Evolutionary conservation across 345 rosid species (phyloP).

Genomic region (Physaria fendleri): DNA sequence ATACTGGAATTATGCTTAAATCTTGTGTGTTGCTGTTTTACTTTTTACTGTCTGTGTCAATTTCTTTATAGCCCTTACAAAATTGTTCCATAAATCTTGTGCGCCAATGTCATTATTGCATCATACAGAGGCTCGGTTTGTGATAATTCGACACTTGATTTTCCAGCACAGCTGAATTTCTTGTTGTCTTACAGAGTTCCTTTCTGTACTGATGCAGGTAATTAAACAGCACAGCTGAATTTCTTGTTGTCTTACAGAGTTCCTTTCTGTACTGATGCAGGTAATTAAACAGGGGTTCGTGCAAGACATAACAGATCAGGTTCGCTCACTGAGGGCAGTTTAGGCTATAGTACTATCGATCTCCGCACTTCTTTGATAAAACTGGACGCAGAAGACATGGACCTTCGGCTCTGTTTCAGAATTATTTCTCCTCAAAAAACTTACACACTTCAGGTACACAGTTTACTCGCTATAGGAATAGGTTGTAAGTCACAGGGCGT

Average conservation of each 20-base stretch:
- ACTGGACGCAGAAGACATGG: slow-evolving; percentile 72
- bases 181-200: slow-evolving; percentile 4
- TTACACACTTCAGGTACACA: slow-evolving; percentile 73
- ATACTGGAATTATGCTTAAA: neutral
- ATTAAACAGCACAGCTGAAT: neutral
- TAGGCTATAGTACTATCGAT: slow-evolving; percentile 48
- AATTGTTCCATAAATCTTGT: neutral
- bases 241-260: slow-evolving; percentile 4
- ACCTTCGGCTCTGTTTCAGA: slow-evolving; percentile 86
- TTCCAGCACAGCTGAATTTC: neutral
- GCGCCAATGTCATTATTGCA: neutral
- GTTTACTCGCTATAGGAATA: neutral
- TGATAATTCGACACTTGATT: neutral
- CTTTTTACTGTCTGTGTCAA: neutral
- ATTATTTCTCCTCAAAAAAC: slow-evolving; percentile 72
- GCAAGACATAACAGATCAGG: slow-evolving; percentile 51
- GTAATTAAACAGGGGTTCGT: slow-evolving; percentile 78
- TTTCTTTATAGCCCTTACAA: neutral
- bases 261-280: slow-evolving; percentile 31
- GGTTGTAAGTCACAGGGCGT: neutral
- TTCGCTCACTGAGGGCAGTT: slow-evolving; percentile 42
- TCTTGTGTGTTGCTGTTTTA: neutral
- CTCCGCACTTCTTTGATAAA: slow-evolving; percentile 64
- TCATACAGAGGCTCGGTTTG: slow-evolving; percentile 1
- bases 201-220: slow-evolving; percentile 36